Percentiles rank a stretch among this genome's conserved stretches.
phyloP scores from a whole-genome alignment of 1,139 yeast genomes.

The Pneumocystis wakefieldiae region DNA sequence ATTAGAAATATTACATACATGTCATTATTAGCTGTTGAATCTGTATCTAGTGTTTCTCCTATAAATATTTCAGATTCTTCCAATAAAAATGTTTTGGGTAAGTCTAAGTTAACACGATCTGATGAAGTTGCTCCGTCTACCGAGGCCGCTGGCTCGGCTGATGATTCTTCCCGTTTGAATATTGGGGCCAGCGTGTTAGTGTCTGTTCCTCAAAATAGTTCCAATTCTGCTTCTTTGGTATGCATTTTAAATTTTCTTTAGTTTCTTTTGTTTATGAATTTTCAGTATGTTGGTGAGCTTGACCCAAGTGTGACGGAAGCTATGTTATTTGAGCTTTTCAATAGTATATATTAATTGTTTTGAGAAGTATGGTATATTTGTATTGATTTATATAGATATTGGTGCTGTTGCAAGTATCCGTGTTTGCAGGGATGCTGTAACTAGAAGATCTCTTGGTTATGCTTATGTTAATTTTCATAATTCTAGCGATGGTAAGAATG shows the following conservation, averaged over 20 bases:
- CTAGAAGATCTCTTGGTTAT: constrained; percentile 93
- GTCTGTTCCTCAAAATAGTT: not conserved
- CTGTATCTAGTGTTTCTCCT: not conserved
- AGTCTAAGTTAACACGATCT: not conserved
- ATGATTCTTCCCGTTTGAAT: not conserved
- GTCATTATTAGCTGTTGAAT: not conserved
- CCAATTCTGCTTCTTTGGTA: constrained; percentile 1
- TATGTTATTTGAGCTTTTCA: constrained; percentile 81
- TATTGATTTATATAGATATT: constrained; percentile 30
- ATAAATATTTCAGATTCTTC: not conserved
- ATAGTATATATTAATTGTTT: constrained; percentile 26
- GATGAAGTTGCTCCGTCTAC: not conserved
- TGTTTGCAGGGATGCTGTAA: constrained; percentile 96
- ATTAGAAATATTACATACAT: not conserved
- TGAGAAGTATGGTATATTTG: not conserved
- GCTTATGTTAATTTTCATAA: constrained; percentile 96
- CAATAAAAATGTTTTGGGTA: not conserved
- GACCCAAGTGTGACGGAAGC: constrained; percentile 92
- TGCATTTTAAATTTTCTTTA: not conserved
- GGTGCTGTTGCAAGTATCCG: constrained; percentile 95
- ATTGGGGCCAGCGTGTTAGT: not conserved
- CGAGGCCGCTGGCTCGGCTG: constrained; percentile 1
- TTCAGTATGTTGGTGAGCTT: constrained; percentile 89
- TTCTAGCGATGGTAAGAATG: constrained; percentile 50
- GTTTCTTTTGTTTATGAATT: not conserved